Base-by-base conservation (phyloP, 2,329 filamentous ascomycete species). In the Botrytis galanthina region DNA sequence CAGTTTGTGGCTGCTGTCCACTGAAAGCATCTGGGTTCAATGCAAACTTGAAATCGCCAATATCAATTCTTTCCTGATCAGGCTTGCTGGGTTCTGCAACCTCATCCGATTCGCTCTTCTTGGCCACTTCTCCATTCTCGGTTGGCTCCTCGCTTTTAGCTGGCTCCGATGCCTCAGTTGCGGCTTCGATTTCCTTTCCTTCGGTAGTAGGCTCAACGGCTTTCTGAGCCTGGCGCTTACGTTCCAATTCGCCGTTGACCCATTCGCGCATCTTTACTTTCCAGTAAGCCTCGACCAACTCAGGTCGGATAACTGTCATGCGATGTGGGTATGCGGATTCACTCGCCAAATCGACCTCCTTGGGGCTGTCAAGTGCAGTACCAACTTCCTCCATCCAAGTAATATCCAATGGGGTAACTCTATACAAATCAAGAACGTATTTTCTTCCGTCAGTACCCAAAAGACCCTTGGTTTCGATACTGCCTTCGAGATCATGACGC, bases 401-500 rank as follows among this genome's bases (percentile, higher is more conserved):
- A 73, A 98, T 90, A 82, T 99, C 96, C 73, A 98, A 85, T 9
- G 96, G 96, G 4, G 96, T 97, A 76, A 98, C 92, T 73, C 96
- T 91, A 85, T 99, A 99, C 71, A 99, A 85, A 80, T 99, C 96
- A 69, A 99, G 88, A n/a, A 98, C 93, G 81, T 99, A 99, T 82
- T 97, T 98, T 79, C 96, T 90, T 54, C 95, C 96, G 80, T 99
- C 96, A 1, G 96, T 99, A 66, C 96, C 96, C 78, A 99, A 87
- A n/a, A 99, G 86, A 71, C 96, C 96, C 86, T 99, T 99, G 71
- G 96, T 99, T 84, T 99, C 96, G 22, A 99, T 95, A 79, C 95
- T 98, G 59, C 93, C 94, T 83, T 98, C 95, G 5, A 99, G 87
- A 75, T 98, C 94, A 79, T 97, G 94, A 75, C 92, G 90, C 83